These are phyloP conservation scores for Glonium stellatum DNA, from an alignment of 495 filamentous ascomycete genomes.

Conservation along the genomic window DNA sequence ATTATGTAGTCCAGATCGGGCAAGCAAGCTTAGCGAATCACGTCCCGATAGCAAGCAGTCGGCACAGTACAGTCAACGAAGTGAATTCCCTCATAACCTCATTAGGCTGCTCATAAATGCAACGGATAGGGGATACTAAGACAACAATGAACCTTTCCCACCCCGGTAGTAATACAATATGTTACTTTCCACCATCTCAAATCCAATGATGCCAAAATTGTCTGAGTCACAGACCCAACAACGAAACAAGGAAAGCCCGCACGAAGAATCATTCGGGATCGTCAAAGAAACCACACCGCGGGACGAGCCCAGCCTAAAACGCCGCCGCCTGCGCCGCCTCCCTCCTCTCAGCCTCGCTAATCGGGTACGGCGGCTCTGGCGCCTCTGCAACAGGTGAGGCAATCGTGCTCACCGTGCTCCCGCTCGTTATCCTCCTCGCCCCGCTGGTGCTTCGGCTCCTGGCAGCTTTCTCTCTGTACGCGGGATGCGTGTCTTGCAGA, in stretches of 20 bases:
- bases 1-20: too few species aligned
- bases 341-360: conserved; percentile 22
- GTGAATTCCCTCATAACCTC: too few species aligned
- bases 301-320: not conserved
- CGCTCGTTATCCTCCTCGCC: conserved; percentile 16
- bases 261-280: too few species aligned
- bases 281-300: not conserved
- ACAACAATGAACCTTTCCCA: too few species aligned
- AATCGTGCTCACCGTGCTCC: conserved; percentile 8
- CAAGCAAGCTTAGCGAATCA: too few species aligned
- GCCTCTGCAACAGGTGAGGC: conserved; percentile 15
- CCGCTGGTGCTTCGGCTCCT: conserved; percentile 23
- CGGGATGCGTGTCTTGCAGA: conserved; percentile 20
- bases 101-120: too few species aligned
- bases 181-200: too few species aligned
- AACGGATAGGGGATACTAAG: too few species aligned
- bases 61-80: too few species aligned
- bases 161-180: too few species aligned
- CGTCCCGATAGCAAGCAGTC: too few species aligned
- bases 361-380: conserved; percentile 16
- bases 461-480: conserved; percentile 22
- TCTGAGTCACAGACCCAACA: not conserved
- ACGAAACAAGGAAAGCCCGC: not conserved
- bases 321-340: conserved; percentile 2
- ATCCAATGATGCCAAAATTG: not conserved